These are phyloP conservation scores for Trametes cubensis DNA, from an alignment of 768 basidiomycete species.

Conservation along the genomic window DNA sequence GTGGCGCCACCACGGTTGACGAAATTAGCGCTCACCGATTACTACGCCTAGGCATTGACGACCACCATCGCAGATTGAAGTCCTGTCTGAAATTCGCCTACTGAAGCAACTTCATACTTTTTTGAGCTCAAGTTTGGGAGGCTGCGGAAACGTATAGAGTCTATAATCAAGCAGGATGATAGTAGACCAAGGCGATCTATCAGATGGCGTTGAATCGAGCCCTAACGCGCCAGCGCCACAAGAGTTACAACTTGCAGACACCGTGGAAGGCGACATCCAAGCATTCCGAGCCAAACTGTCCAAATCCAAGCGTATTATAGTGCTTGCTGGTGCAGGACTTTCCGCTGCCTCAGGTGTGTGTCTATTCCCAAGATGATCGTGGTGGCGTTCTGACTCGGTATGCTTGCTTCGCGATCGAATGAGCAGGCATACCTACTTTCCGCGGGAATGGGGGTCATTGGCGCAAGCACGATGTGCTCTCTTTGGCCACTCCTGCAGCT, in stretches of 20 bases:
- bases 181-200: no score
- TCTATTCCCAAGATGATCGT: no score
- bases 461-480: constrained; percentile 49
- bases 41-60: no score
- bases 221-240: not conserved
- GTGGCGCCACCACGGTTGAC: not conserved
- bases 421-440: constrained; percentile 46
- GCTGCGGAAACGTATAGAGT: no score
- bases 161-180: no score
- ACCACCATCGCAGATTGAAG: not conserved
- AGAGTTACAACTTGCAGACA: no score
- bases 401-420: not conserved
- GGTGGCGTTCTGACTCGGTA: not conserved
- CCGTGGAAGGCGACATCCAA: constrained; percentile 6
- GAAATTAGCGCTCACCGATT: no score
- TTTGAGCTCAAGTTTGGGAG: no score
- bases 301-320: constrained; percentile 37
- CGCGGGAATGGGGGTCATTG: constrained; percentile 51
- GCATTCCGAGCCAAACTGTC: constrained; percentile 24
- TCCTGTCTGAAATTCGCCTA: not conserved
- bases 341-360: constrained; percentile 57
- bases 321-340: constrained; percentile 55
- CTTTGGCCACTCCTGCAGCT: constrained; percentile 53
- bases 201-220: not conserved
- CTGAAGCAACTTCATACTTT: not conserved